phyloP scores from a whole-genome alignment of 1,284 basidiomycete genomes.

The Garcileccinum viscosum region DNA sequence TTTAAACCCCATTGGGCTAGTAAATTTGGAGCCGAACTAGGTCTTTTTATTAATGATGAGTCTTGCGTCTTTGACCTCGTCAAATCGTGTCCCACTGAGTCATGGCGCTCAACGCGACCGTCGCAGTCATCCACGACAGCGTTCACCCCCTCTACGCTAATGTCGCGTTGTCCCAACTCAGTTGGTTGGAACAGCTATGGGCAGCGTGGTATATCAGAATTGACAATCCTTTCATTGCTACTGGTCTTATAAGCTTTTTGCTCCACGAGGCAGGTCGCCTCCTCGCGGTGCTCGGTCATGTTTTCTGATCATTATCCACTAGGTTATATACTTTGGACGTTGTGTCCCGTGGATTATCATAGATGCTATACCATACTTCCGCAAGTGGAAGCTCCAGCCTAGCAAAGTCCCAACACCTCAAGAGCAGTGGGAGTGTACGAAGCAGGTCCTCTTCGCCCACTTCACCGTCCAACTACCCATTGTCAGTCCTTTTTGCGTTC shows the following conservation, averaged over 20 bases:
- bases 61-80: neutral
- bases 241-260: conserved; percentile 92
- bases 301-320: conserved; percentile 4
- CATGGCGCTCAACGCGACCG: conserved; percentile 45
- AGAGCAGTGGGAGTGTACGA: conserved; percentile 97
- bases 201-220: conserved; percentile 84
- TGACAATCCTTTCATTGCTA: conserved; percentile 92
- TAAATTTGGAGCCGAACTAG: no score
- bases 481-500: conserved; percentile 50
- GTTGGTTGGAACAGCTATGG: conserved; percentile 82
- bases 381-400: conserved; percentile 93
- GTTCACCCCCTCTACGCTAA: conserved; percentile 53
- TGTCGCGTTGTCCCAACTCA: conserved; percentile 71
- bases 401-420: conserved; percentile 79
- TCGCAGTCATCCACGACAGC: conserved; percentile 27
- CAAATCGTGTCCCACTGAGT: neutral
- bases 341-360: conserved; percentile 96
- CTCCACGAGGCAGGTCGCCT: conserved; percentile 82
- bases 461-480: conserved; percentile 94
- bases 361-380: conserved; percentile 93
- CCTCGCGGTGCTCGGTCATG: neutral
- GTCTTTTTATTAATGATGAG: no score
- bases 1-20: no score
- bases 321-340: conserved; percentile 97
- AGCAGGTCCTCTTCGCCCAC: conserved; percentile 92